These are phyloP conservation scores for Trichophyton schoenleinii DNA, from an alignment of 2,329 filamentous ascomycete species.

Conservation along the genomic window DNA sequence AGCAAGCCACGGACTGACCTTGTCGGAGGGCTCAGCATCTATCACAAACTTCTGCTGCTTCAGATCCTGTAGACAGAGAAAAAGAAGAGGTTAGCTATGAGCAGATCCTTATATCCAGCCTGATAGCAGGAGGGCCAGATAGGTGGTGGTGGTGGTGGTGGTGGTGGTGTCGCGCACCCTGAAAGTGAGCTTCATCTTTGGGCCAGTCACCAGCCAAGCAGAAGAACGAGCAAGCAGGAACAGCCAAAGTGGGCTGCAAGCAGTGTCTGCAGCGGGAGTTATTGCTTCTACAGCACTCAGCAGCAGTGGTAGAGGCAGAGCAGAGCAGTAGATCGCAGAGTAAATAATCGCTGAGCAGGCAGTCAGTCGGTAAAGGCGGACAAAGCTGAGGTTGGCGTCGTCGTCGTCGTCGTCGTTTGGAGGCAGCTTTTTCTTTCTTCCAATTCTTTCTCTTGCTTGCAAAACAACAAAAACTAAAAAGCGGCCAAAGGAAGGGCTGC, in stretches of 20 bases:
- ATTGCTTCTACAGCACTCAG: not conserved
- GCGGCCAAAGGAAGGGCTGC: not conserved
- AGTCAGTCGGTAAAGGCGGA: too few species aligned
- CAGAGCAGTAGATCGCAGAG: too few species aligned
- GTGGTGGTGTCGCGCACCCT: conserved; percentile 10
- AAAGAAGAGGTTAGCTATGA: conserved; percentile 10
- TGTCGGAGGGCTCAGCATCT: conserved; percentile 84
- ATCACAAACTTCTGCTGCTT: conserved; percentile 98
- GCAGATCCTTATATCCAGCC: not conserved
- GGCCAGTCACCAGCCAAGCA: not conserved
- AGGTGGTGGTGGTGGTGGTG: not conserved
- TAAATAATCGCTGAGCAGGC: too few species aligned
- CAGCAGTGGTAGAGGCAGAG: not conserved
- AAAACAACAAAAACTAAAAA: too few species aligned
- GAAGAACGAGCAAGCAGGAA: not conserved
- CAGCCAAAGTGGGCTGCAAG: not conserved
- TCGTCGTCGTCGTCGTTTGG: too few species aligned
- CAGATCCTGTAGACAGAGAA: conserved; percentile 55
- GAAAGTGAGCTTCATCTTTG: conserved; percentile 16
- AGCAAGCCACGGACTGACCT: conserved; percentile 46
- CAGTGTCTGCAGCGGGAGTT: not conserved
- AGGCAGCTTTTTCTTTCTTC: too few species aligned
- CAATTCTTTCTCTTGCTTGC: too few species aligned
- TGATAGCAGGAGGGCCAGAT: not conserved
- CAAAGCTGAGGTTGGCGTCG: not conserved